Evolutionary conservation across 2,329 filamentous ascomycete genomes (phyloP), one percentile per base, ranked within the genome.

Genomic region (Rhynchosporium secalis): DNA sequence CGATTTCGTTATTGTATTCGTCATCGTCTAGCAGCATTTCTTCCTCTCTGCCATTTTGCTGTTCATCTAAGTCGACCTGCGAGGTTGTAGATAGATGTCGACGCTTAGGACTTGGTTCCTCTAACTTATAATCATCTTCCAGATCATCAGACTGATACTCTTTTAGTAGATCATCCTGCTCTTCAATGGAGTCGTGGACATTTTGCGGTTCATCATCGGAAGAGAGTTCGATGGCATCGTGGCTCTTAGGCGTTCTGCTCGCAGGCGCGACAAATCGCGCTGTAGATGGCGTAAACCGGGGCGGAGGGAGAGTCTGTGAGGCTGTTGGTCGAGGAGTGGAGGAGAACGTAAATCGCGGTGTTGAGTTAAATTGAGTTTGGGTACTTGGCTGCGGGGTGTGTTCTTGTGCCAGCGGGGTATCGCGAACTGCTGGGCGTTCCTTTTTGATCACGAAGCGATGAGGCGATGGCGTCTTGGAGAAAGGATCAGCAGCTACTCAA

Each of bases 361-460:
- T 73, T 9, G 70, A 60, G 54, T 75, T 75, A 62, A 75, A 75
- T 64, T 72, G 71, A 10, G 65, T 61, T 64, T 72, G 71, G 12
- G 65, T 62, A 60, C 65, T 65, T 47, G 66, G 60, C 40, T 57
- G 64, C 41, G 66, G 66, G n/a, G 67, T 66, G 46, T 69, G 60
- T 56, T 69, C 63, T 62, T 67, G 68, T 7, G 66, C 58, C 40
- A 69, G 58, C 3, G 68, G 68, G 4, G 69, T 64, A 47, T 65
- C 66, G 46, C 64, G 63, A 6, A 61, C 56, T 29, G 61, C 57
- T 43, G 66, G 56, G 2, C 54, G 60, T 55, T 68, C 64, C 48
- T 71, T 72, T 49, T 73, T 71, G 51, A 75, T 70, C 57, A 75
- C 64, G 64, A 76, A 76, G 41, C 75, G 70, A 66, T 75, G 74